A percentile compares a stretch with the other conserved stretches of the same genome.
phyloP scores from a whole-genome alignment of 1,139 yeast species.

The Nadsonia starkeyi-henricii region DNA sequence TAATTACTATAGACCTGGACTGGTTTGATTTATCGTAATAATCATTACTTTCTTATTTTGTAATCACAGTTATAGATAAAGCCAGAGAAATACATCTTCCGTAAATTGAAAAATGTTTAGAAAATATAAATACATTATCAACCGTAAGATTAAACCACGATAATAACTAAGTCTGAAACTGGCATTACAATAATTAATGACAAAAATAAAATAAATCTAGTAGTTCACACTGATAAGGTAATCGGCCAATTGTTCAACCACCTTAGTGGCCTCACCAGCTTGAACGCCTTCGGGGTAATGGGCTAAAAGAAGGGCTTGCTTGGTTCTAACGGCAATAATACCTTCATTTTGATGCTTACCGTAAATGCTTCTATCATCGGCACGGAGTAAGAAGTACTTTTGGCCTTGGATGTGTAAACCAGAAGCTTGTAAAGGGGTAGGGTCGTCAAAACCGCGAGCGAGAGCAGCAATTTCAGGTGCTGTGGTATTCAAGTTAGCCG shows the following conservation, averaged over 20 bases:
- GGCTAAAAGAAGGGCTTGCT: conserved; percentile 84
- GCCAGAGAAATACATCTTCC: too few relatives aligned
- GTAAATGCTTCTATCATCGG: conserved; percentile 86
- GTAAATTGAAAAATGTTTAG: too few relatives aligned
- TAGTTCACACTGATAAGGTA: conserved; percentile 80
- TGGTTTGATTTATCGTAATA: too few relatives aligned
- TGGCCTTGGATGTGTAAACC: conserved; percentile 79
- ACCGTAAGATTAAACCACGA: too few relatives aligned
- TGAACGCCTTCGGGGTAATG: conserved; percentile 85
- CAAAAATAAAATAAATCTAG: conserved; percentile 21
- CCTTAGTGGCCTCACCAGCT: conserved; percentile 89
- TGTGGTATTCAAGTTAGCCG: conserved; percentile 53
- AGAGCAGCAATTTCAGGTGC: conserved; percentile 60
- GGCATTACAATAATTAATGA: too few relatives aligned
- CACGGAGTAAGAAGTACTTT: conserved; percentile 78
- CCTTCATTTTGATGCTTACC: conserved; percentile 88
- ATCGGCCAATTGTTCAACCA: conserved; percentile 91
- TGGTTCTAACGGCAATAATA: conserved; percentile 79
- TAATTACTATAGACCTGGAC: too few relatives aligned
- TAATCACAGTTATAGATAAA: too few relatives aligned
- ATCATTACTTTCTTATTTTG: too few relatives aligned
- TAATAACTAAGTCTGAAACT: too few relatives aligned
- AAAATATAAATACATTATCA: too few relatives aligned
- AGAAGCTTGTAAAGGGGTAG: conserved; percentile 61
- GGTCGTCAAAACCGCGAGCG: conserved; percentile 69